phyloP scores from a whole-genome alignment of 1,284 basidiomycete species.

The Porogramme epimiltina region DNA sequence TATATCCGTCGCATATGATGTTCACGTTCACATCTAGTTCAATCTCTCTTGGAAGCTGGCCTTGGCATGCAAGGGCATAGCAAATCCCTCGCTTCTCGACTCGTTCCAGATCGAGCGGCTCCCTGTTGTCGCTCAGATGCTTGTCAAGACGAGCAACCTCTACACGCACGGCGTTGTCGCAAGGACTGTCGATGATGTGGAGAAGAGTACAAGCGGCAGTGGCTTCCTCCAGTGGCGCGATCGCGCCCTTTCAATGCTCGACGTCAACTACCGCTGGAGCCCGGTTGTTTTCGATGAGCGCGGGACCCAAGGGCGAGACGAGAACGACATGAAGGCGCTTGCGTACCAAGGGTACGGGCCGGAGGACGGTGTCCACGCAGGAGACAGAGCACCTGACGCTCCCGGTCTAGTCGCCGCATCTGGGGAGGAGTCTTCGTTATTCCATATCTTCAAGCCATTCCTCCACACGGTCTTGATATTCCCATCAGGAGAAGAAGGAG shows the following conservation, averaged over 20 bases:
- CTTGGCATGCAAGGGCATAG: slow-evolving; percentile 29
- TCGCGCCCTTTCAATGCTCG: slow-evolving; percentile 38
- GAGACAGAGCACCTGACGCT: slow-evolving; percentile 45
- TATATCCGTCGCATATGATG: neutral
- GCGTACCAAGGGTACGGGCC: slow-evolving; percentile 12
- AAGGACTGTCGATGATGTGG: neutral
- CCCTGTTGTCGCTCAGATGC: slow-evolving; percentile 31
- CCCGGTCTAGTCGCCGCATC: slow-evolving; percentile 30
- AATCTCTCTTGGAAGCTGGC: slow-evolving; percentile 37
- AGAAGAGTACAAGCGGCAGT: neutral
- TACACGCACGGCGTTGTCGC: neutral
- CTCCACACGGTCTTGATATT: slow-evolving; percentile 33
- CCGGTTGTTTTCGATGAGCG: slow-evolving; percentile 44
- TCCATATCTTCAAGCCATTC: slow-evolving; percentile 26
- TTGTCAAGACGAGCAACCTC: slow-evolving; percentile 18
- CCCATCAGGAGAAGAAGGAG: neutral
- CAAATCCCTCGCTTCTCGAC: slow-evolving; percentile 24
- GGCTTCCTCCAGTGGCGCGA: slow-evolving; percentile 10
- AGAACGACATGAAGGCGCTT: slow-evolving; percentile 9
- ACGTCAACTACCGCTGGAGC: slow-evolving; percentile 51
- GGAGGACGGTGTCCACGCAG: slow-evolving; percentile 10
- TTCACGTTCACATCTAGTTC: slow-evolving; percentile 18
- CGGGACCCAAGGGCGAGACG: slow-evolving; percentile 5
- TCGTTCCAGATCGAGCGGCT: slow-evolving; percentile 30
- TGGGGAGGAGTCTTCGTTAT: slow-evolving; percentile 21